Conservation (phyloP, 2,329 filamentous ascomycete species). For the Zasmidium angulare region DNA sequence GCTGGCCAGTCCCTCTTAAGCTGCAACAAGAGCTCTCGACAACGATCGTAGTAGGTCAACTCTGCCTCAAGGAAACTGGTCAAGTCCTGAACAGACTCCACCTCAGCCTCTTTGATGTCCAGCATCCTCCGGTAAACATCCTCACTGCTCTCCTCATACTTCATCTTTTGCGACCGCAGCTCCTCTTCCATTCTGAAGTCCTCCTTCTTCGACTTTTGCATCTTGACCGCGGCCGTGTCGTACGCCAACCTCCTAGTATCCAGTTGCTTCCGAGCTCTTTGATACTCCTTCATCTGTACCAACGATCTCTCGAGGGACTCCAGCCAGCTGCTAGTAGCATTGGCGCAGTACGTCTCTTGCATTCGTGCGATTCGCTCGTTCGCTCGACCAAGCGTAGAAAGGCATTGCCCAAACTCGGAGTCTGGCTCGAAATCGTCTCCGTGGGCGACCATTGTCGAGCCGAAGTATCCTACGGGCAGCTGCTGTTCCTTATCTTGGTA, state of each 20-base stretch:
- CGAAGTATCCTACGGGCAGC: constrained; percentile 74
- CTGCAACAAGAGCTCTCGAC: constrained; percentile 75
- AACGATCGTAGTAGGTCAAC: constrained; percentile 87
- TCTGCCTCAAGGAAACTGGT: constrained; percentile 83
- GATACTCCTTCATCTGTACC: constrained; percentile 96
- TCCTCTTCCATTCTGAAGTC: constrained; percentile 94
- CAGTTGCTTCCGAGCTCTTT: constrained; percentile 89
- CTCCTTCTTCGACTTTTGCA: constrained; percentile 91
- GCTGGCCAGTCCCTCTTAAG: constrained; percentile 69
- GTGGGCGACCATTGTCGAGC: constrained; percentile 81
- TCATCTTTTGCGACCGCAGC: constrained; percentile 83
- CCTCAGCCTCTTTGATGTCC: constrained; percentile 90
- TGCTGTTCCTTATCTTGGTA: constrained; percentile 86
- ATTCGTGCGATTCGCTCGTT: constrained; percentile 84
- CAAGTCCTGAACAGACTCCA: constrained; percentile 77
- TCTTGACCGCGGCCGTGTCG: constrained; percentile 83
- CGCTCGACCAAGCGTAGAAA: constrained; percentile 75
- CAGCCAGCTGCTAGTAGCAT: constrained; percentile 80
- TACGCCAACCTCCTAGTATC: constrained; percentile 86
- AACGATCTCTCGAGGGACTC: constrained; percentile 87
- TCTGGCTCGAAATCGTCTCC: constrained; percentile 90
- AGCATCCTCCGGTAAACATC: constrained; percentile 91
- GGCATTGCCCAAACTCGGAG: constrained; percentile 86
- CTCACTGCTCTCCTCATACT: constrained; percentile 93
- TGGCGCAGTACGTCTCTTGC: constrained; percentile 78